phyloP scores from a whole-genome alignment of 2,329 filamentous ascomycete genomes.

The Penicillium sp. region DNA sequence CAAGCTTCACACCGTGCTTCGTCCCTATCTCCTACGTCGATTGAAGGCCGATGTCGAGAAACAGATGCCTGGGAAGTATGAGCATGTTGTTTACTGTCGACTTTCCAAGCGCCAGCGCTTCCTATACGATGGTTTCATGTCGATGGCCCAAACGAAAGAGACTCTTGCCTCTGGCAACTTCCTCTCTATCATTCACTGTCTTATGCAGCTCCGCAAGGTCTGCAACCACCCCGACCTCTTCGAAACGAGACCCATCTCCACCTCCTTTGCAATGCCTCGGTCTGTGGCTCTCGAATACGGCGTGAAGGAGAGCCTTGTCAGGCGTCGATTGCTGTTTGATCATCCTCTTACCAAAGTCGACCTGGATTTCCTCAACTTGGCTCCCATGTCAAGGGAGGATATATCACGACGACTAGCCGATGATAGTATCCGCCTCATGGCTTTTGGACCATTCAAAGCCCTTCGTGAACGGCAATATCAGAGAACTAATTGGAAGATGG shows the following conservation, averaged over 20 bases:
- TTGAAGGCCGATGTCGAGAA: conserved; percentile 97
- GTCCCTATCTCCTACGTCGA: conserved; percentile 83
- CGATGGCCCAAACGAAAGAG: conserved; percentile 78
- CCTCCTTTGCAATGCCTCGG: conserved; percentile 84
- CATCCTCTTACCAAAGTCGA: conserved; percentile 61
- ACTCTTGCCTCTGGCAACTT: conserved; percentile 91
- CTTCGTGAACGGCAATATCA: conserved; percentile 66
- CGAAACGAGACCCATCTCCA: conserved; percentile 91
- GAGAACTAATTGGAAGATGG: conserved; percentile 51
- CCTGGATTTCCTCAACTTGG: conserved; percentile 71
- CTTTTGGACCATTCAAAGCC: conserved; percentile 63
- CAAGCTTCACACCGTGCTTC: conserved; percentile 87
- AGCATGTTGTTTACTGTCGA: conserved; percentile 92
- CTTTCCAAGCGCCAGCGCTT: conserved; percentile 92
- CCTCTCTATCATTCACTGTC: conserved; percentile 93
- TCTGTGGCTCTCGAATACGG: conserved; percentile 72
- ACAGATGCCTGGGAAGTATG: conserved; percentile 97
- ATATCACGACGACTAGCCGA: conserved; percentile 52
- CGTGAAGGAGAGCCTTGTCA: conserved; percentile 64
- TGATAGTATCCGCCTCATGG: conserved; percentile 61
- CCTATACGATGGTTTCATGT: conserved; percentile 93
- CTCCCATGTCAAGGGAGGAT: conserved; percentile 65
- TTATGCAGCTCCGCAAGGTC: conserved; percentile 96
- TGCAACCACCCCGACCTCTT: conserved; percentile 98
- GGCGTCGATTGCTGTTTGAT: conserved; percentile 58